phyloP scores from a whole-genome alignment of 768 basidiomycete genomes.

The Chalciporus pseudorubinellus region DNA sequence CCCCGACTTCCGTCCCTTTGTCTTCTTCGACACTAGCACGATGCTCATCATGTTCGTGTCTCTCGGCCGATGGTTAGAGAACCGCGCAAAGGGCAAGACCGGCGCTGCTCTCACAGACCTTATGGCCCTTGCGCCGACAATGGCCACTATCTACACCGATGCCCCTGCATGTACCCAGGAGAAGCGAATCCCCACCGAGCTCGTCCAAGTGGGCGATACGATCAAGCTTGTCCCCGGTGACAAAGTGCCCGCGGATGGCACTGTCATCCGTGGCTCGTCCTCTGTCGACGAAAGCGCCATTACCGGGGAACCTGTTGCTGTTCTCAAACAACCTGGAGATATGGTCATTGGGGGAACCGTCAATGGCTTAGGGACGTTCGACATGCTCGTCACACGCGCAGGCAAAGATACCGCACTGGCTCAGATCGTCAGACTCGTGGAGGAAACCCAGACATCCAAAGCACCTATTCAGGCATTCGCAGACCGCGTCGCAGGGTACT shows the following conservation, averaged over 20 bases:
- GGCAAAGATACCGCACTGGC: constrained; percentile 95
- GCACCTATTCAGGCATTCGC: constrained; percentile 98
- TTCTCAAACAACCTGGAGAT: constrained; percentile 81
- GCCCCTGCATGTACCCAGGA: constrained; percentile 76
- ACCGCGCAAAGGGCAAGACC: constrained; percentile 95
- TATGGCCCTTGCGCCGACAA: constrained; percentile 92
- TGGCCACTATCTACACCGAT: constrained; percentile 94
- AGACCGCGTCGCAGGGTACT: constrained; percentile 90
- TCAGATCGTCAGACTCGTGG: constrained; percentile 95
- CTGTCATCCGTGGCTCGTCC: constrained; percentile 80
- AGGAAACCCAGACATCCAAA: constrained; percentile 97
- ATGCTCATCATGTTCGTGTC: constrained; percentile 99
- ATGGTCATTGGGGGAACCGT: constrained; percentile 94
- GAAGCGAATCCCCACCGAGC: constrained; percentile 89
- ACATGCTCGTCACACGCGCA: constrained; percentile 93
- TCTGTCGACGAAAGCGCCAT: constrained; percentile 94
- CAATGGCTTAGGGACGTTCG: constrained; percentile 95
- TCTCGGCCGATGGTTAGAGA: constrained; percentile 92
- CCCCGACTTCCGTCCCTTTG: constrained; percentile 71
- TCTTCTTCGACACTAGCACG: constrained; percentile 98
- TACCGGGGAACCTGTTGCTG: constrained; percentile 91
- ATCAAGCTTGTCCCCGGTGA: constrained; percentile 96
- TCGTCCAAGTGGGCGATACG: constrained; percentile 90
- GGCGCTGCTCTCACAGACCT: constrained; percentile 95
- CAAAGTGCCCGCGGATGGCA: constrained; percentile 94